Evolutionary conservation across 2,329 filamentous ascomycete genomes (phyloP), one percentile per base, ranked within the genome.

Genomic region (Arthrobotrys pseudoclavata): DNA sequence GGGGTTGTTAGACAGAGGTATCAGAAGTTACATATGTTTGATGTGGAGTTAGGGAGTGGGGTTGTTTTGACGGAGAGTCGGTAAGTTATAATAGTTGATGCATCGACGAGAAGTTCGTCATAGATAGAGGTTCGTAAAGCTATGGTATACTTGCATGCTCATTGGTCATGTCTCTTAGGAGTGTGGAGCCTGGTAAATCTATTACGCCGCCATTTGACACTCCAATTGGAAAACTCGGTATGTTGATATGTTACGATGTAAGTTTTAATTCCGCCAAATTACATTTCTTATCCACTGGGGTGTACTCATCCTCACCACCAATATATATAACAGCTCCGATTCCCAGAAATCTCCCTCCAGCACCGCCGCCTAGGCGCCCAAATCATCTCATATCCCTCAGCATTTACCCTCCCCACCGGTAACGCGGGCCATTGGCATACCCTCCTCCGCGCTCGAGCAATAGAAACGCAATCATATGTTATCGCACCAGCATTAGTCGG

Each of bases 1-100:
- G 91, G 91, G 0, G 82, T 86, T 3, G 89, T 92, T 29, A 84
- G 84, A 0, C 86, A 90, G 13, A 85, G 87, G 20, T 97, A 97
- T 84, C 91, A 97, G 83, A 98, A 98, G 84, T 85, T 97, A 34
- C 94, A 97, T 83, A 87, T 97, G 13, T 97, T 98, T 84, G 93
- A 97, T 83, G 87, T 90, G 74, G 86, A 87, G 48, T 87, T 89
- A 72, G 84, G 87, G 68, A 85, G 85, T 24, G 89, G 88, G 0
- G 89, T 89, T 0, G 83, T 86, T 0, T 83, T 92, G 79, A 89
- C 87, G 80, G 91, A 92, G 82, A 90, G 88, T 82, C 84, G 86
- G 84, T 85, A 79, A 69, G 84, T 82, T 48, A 20, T 10, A 2
- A 40, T 42, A 40, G 20, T 18, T 34, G 13, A 57, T 34, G 9